Evolutionary conservation across 2,329 filamentous ascomycete genomes (phyloP).

Genomic region (Hymenoscyphus scutula): DNA sequence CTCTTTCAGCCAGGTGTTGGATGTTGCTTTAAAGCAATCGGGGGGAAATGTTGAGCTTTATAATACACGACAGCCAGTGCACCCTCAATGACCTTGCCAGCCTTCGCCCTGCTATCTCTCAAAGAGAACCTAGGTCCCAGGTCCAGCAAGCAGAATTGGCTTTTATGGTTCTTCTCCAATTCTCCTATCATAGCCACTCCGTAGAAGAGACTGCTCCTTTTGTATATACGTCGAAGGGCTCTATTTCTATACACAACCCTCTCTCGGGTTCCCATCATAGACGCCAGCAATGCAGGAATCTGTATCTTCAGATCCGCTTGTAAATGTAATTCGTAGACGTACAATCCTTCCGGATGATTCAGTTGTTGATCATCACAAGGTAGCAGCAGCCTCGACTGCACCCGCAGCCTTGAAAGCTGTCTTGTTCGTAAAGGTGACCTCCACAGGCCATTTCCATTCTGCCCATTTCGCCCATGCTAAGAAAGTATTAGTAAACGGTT

Average conservation of each 20-base stretch:
- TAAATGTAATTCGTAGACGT: neutral
- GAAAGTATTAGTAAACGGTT: constrained; percentile 11
- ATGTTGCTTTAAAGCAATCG: too few species aligned
- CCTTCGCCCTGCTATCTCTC: neutral
- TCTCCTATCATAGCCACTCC: neutral
- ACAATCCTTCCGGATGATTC: neutral
- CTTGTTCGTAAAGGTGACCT: constrained; percentile 65
- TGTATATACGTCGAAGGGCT: neutral
- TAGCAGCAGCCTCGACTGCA: constrained; percentile 55
- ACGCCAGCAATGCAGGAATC: neutral
- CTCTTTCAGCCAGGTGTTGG: too few species aligned
- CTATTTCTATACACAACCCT: neutral
- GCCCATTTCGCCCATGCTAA: constrained; percentile 90
- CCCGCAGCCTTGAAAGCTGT: constrained; percentile 62
- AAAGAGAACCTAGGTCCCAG: neutral
- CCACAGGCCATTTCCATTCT: constrained; percentile 88
- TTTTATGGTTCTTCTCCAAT: neutral
- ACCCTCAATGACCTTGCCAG: neutral
- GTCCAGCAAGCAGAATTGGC: neutral
- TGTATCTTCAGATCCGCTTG: neutral
- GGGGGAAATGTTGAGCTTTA: too few species aligned
- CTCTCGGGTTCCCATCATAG: constrained; percentile 1
- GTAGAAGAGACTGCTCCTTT: neutral
- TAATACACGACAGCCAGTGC: too few species aligned
- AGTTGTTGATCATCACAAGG: constrained; percentile 20